Base-by-base conservation (phyloP, 768 basidiomycete species). In the Suillus luteus region DNA sequence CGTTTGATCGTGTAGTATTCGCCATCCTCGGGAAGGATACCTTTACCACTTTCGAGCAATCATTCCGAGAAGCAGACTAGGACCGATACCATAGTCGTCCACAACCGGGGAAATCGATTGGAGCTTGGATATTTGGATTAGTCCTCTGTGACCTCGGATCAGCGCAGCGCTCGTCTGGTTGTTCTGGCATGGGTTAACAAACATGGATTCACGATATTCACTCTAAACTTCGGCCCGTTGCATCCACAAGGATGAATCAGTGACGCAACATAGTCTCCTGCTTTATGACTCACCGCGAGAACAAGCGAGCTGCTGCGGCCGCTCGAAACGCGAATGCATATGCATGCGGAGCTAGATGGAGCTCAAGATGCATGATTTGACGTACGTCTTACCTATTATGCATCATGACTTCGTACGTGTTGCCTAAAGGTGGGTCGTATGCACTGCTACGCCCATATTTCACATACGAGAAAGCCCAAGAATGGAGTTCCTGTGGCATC, bases 1-100 rank as follows among this genome's bases (percentile, higher is more conserved):
- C 83, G 0, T 93, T 93, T 71, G 81, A 86, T 60, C 81, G 78
- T 3, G 80, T 92, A 40, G 77, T 88, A 24, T 92, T 92, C 71
- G 90, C 88, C 1, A 86, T 93, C 52, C 69, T 87, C 11, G 87
- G 85, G 41, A 73, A 72, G 41, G 73, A 75, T 63, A 86, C 86
- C 4, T 85, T 79, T 62, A 73, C 75, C 12, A 70, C 71, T 49
- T 85, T 85, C 67, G 73, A 78, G 67, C 59, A 69, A 2, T 69
- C 72, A 9, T 82, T 83, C 8, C 55, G 68, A 74, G 61, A 68
- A 69, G 60, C 43, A 61, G 5, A 58, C 22, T 61, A 59, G 33
- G 7, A 41, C 38, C 31, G 17, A 41, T 58, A 58, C 24, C 38
- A 19, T 41, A 40, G 55, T 40, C 24, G 9, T 40, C 17, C 27